phyloP scores from a whole-genome alignment of 2,329 filamentous ascomycete genomes.

The Nemania diffusa region DNA sequence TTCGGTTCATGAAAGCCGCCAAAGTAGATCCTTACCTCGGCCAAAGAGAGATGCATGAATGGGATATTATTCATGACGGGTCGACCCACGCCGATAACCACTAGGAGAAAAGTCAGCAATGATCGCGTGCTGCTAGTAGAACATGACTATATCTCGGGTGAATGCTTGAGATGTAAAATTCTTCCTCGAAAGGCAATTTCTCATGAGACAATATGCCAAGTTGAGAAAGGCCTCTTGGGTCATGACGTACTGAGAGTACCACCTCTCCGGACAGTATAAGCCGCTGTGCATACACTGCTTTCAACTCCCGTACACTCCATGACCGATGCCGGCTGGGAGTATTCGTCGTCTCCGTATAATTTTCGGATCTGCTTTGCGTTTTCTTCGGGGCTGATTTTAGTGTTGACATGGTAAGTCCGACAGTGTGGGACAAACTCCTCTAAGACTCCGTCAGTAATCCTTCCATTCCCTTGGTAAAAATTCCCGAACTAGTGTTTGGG shows the following conservation, averaged over 20 bases:
- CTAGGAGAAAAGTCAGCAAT: constrained; percentile 24
- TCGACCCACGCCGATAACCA: constrained; percentile 72
- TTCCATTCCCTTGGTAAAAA: not conserved
- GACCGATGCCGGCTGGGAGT: constrained; percentile 66
- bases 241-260: constrained; percentile 60
- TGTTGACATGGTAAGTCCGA: constrained; percentile 64
- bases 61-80: constrained; percentile 72
- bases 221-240: not conserved
- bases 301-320: constrained; percentile 75
- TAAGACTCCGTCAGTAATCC: constrained; percentile 18
- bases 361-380: constrained; percentile 63
- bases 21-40: constrained; percentile 58
- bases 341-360: constrained; percentile 64
- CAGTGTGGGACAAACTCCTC: constrained; percentile 64
- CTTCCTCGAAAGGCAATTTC: constrained; percentile 15
- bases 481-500: not conserved
- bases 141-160: constrained; percentile 32
- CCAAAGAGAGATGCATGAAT: constrained; percentile 73
- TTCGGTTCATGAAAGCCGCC: not conserved
- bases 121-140: not conserved
- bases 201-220: constrained; percentile 15
- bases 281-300: constrained; percentile 68
- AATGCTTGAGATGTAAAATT: not conserved
- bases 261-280: constrained; percentile 66
- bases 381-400: constrained; percentile 55